phyloP scores from a whole-genome alignment of 2,329 filamentous ascomycete species.

The Fonsecaea monophora region DNA sequence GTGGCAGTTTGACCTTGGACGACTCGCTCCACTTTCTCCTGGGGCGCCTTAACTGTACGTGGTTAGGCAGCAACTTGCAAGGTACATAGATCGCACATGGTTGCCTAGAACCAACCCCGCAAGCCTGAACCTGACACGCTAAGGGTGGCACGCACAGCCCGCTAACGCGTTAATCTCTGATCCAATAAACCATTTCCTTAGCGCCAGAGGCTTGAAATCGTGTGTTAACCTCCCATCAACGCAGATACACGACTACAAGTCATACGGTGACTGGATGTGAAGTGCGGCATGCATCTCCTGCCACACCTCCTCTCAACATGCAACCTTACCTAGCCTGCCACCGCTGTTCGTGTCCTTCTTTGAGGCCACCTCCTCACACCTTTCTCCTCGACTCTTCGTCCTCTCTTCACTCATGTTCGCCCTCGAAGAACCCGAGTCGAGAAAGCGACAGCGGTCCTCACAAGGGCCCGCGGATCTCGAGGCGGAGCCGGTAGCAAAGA shows the following conservation, averaged over 20 bases:
- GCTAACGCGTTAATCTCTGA: not conserved
- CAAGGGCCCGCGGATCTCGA: constrained; percentile 13
- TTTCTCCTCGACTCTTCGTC: constrained; percentile 34
- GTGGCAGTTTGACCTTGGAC: not conserved
- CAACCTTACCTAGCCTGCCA: constrained; percentile 13
- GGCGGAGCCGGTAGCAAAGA: constrained; percentile 21
- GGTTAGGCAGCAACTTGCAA: too few species aligned
- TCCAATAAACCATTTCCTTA: constrained; percentile 20
- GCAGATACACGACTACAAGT: not conserved
- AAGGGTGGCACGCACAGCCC: not conserved
- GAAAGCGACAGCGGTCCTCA: constrained; percentile 24
- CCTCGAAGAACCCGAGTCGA: constrained; percentile 28
- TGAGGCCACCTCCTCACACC: not conserved
- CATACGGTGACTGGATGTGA: constrained; percentile 14
- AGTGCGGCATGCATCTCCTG: constrained; percentile 18
- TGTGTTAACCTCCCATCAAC: constrained; percentile 13
- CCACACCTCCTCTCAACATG: constrained; percentile 22
- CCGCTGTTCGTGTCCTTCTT: constrained; percentile 11
- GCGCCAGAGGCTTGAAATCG: constrained; percentile 20
- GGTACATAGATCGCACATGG: not conserved
- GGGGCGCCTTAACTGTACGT: too few species aligned
- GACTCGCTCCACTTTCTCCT: constrained; percentile 9
- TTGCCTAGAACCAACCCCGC: not conserved
- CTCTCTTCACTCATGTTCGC: constrained; percentile 30
- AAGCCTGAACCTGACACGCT: constrained; percentile 6